Evolutionary conservation across 1,284 basidiomycete species (phyloP).

Genomic region (Microbotryum scabiosae): DNA sequence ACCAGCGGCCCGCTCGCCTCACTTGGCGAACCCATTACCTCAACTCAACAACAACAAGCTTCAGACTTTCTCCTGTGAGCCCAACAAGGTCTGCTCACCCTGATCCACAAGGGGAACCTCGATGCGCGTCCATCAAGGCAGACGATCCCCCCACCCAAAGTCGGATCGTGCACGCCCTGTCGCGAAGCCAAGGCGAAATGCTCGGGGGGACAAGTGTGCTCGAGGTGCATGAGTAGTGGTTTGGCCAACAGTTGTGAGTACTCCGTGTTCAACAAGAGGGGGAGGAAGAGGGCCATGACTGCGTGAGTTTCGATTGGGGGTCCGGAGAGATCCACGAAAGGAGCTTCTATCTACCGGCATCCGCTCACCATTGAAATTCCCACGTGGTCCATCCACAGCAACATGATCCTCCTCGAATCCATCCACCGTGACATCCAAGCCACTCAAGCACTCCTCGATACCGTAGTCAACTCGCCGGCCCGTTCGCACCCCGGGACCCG

Average conservation of each 20-base stretch:
- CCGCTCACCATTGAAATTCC: background rate
- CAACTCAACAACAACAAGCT: conserved; percentile 8
- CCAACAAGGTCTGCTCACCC: conserved; percentile 1
- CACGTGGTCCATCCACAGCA: conserved; percentile 1
- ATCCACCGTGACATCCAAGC: conserved; percentile 14
- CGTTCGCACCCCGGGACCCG: background rate
- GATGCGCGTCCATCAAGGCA: conserved; percentile 20
- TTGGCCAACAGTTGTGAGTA: background rate
- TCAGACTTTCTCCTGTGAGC: conserved; percentile 14
- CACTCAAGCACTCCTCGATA: conserved; percentile 11
- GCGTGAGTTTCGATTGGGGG: conserved; percentile 4
- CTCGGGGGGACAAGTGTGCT: conserved; percentile 7
- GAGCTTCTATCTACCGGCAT: background rate
- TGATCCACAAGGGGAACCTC: conserved; percentile 13
- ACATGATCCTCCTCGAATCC: conserved; percentile 15
- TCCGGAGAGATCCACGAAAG: background rate
- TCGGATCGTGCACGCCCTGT: conserved; percentile 14
- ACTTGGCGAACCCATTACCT: conserved; percentile 2
- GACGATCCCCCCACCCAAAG: background rate
- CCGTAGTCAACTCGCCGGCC: background rate
- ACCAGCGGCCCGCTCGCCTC: background rate
- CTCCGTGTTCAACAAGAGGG: conserved; percentile 13
- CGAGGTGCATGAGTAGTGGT: background rate
- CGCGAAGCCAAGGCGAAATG: conserved; percentile 17
- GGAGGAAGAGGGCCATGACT: conserved; percentile 17